Evolutionary conservation across 768 basidiomycete genomes (phyloP).

Genomic region (Lactarius akahatsu): DNA sequence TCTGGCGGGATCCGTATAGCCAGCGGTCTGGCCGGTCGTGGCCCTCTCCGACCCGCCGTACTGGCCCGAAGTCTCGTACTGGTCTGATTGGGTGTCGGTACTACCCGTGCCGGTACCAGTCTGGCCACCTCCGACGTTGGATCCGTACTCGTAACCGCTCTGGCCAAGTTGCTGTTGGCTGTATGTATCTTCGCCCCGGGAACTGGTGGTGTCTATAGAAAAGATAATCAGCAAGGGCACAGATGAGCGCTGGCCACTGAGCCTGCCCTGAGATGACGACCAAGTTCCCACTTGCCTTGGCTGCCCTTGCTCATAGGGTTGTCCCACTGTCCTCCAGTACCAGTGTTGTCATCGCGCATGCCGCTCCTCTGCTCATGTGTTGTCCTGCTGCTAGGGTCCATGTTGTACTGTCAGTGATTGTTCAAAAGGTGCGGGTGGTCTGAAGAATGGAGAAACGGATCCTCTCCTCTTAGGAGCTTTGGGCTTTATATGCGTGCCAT

Average conservation of each 20-base stretch:
- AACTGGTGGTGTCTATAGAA: neutral
- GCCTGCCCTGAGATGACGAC: neutral
- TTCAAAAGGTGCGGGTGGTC: neutral
- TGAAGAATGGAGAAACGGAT: neutral
- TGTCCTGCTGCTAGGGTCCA: neutral
- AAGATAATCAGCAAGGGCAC: neutral
- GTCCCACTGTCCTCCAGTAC: slow-evolving; percentile 8
- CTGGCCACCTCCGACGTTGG: neutral
- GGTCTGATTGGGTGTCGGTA: neutral
- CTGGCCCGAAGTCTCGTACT: slow-evolving; percentile 9
- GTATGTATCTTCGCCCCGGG: neutral
- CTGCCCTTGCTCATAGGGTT: neutral
- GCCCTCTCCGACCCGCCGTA: neutral
- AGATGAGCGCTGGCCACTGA: neutral
- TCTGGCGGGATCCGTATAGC: neutral
- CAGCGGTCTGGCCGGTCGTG: slow-evolving; percentile 1
- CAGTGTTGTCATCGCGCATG: neutral
- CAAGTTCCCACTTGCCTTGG: slow-evolving; percentile 15
- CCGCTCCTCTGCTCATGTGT: slow-evolving; percentile 14
- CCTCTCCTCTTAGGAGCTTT: neutral
- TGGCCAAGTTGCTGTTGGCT: slow-evolving; percentile 8
- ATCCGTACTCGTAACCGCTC: neutral
- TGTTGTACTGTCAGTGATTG: neutral
- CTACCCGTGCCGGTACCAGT: neutral
- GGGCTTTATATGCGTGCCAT: slow-evolving; percentile 8